Conservation (phyloP, 2,329 filamentous ascomycete genomes). For the Aquanectria penicillioides region DNA sequence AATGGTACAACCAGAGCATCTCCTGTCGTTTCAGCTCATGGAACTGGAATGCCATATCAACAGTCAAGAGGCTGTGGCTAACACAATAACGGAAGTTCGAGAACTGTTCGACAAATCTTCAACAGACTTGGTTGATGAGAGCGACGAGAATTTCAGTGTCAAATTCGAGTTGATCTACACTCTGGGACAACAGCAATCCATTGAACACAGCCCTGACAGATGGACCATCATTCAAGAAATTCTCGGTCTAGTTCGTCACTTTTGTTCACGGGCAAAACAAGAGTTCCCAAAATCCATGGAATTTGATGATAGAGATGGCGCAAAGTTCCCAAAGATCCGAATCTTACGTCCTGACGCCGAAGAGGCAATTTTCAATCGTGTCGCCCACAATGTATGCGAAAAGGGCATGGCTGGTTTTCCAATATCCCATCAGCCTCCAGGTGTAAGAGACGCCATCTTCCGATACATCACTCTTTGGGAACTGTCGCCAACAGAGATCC, state of each 20-base stretch:
- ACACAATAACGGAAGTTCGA: conserved; percentile 52
- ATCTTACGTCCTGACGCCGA: conserved; percentile 52
- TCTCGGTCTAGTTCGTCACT: conserved; percentile 52
- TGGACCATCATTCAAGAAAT: conserved; percentile 67
- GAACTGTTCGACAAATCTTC: conserved; percentile 54
- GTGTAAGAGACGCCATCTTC: conserved; percentile 45
- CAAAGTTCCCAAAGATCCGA: conserved; percentile 59
- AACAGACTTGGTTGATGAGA: conserved; percentile 72
- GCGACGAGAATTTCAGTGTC: conserved; percentile 70
- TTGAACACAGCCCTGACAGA: conserved; percentile 64
- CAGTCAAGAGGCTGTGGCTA: conserved; percentile 39
- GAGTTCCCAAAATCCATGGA: conserved; percentile 54
- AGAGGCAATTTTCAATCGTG: conserved; percentile 38
- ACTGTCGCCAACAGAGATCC: conserved; percentile 42
- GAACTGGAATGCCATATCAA: conserved; percentile 60
- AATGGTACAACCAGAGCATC: conserved; percentile 70
- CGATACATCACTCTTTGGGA: conserved; percentile 56
- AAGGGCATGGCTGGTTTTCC: conserved; percentile 55
- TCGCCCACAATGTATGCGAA: conserved; percentile 44
- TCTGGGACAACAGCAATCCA: conserved; percentile 60
- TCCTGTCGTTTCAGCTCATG: conserved; percentile 72
- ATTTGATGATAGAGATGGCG: conserved; percentile 42
- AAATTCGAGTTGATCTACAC: conserved; percentile 73
- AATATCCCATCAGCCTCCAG: conserved; percentile 47
- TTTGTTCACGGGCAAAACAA: conserved; percentile 43